phyloP scores from a whole-genome alignment of 306 rosid genomes.

The Myrica gale region DNA sequence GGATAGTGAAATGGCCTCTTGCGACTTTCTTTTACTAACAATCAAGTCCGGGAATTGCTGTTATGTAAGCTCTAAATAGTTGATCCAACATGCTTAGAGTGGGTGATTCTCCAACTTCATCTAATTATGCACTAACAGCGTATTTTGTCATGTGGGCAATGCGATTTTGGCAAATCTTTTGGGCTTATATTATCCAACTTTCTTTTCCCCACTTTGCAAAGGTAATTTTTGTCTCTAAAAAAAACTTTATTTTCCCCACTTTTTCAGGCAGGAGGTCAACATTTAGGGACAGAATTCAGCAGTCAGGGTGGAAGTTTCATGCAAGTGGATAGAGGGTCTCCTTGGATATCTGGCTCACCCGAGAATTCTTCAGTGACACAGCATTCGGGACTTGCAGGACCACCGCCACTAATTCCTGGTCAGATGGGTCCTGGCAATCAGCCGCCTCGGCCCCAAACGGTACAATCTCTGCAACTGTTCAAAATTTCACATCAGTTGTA shows the following conservation, averaged over 20 bases:
- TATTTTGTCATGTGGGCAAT: neutral
- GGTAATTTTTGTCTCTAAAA: no score
- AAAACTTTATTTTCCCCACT: neutral
- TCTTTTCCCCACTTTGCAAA: neutral
- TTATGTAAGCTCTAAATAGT: neutral
- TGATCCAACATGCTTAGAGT: neutral
- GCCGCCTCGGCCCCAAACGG: conserved; percentile 49
- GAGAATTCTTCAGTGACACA: conserved; percentile 53
- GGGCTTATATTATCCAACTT: neutral
- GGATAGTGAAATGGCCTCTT: neutral
- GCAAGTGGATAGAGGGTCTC: conserved; percentile 74
- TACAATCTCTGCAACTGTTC: conserved; percentile 27
- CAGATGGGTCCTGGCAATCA: conserved; percentile 67
- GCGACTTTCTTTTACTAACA: neutral
- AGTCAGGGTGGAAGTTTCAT: conserved; percentile 64
- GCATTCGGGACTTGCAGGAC: conserved; percentile 56
- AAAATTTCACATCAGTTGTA: conserved; percentile 4
- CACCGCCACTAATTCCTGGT: conserved; percentile 41
- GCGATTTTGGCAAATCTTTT: neutral
- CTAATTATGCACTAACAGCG: neutral
- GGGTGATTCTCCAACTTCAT: neutral
- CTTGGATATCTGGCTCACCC: conserved; percentile 63
- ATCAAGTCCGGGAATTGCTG: neutral
- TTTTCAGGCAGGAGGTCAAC: conserved; percentile 62
- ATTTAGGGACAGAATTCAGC: conserved; percentile 61